These are phyloP conservation scores for Chlorencoelia australis DNA, from an alignment of 2,329 filamentous ascomycete genomes.

Conservation along the genomic window DNA sequence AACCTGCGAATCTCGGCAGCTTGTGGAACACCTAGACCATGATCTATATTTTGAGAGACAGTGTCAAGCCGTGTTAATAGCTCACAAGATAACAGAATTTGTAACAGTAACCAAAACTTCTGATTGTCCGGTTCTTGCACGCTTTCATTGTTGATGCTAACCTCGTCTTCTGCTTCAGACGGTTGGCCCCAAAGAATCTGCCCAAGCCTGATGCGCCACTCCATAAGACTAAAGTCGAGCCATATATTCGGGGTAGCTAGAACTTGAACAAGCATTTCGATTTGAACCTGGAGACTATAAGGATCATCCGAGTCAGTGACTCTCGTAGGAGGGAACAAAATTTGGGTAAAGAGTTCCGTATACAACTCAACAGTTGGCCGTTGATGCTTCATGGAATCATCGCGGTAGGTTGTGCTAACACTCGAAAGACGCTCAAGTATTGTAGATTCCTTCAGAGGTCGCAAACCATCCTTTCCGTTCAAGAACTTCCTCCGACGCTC, in stretches of 20 bases:
- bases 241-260: constrained; percentile 57
- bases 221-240: constrained; percentile 65
- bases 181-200: constrained; percentile 58
- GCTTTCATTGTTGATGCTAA: constrained; percentile 39
- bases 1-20: constrained; percentile 50
- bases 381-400: constrained; percentile 40
- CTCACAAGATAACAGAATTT: constrained; percentile 55
- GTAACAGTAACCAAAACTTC: constrained; percentile 56
- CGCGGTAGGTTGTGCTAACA: constrained; percentile 45
- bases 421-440: constrained; percentile 46
- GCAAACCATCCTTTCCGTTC: constrained; percentile 32
- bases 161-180: constrained; percentile 38
- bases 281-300: constrained; percentile 58
- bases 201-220: constrained; percentile 64
- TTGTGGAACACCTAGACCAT: constrained; percentile 40
- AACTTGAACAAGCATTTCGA: constrained; percentile 56
- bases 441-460: constrained; percentile 45
- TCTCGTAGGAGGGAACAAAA: constrained; percentile 46
- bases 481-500: constrained; percentile 20
- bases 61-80: constrained; percentile 54
- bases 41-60: constrained; percentile 50
- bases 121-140: constrained; percentile 46
- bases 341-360: constrained; percentile 49
- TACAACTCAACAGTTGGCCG: constrained; percentile 47
- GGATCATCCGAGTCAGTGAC: constrained; percentile 48